Base-by-base conservation (phyloP, 176 grass and related monocot species). In the Aechmea fasciata region DNA sequence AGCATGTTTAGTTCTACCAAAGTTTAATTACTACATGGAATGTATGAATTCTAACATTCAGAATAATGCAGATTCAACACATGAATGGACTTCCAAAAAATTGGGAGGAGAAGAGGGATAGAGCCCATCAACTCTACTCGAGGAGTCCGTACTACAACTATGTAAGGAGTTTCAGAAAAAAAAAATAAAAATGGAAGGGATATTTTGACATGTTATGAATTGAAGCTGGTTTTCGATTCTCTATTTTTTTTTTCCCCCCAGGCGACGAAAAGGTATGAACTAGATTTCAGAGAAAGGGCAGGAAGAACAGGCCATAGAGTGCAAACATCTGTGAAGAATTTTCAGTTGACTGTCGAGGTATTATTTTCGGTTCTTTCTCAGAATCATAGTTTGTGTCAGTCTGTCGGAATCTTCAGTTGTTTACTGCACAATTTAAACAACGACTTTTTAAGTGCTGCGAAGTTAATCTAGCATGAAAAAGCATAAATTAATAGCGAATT, bases 271-370 rank as follows among this genome's bases (percentile, higher is more conserved):
- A 77, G 87, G 3, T 87, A 93, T 10, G 94, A 97, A 73, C 73
- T 97, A 50, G 94, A 97, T 69, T 97, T 92, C 71, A 93, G 89
- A 87, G 94, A 90, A 57, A 87, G 89, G 69, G 79, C 82, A 19
- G 94, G 86, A 68, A 97, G 77, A 85, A 87, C 83, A 70, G 89
- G 94, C 1, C 83, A 85, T 49, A 92, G 79, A 82, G 84, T 97
- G 47, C 86, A 97, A 69, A 64, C 89, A 15, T 97, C 87, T n/a
- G 89, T 90, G 52, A 97, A 97, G 80, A 97, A 92, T 72, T 93
- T 97, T 66, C 89, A 97, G 76, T 85, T 93, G 82, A 87, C 80
- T 47, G 70, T 82, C 65, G 82, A 88, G 89, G 89, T 93, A 83
- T 4, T 5, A 57, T 57, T 15, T 57, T 57, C 18, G 53, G 3